phyloP scores from a whole-genome alignment of 1,284 basidiomycete genomes.

The Ganoderma leucocontextum region DNA sequence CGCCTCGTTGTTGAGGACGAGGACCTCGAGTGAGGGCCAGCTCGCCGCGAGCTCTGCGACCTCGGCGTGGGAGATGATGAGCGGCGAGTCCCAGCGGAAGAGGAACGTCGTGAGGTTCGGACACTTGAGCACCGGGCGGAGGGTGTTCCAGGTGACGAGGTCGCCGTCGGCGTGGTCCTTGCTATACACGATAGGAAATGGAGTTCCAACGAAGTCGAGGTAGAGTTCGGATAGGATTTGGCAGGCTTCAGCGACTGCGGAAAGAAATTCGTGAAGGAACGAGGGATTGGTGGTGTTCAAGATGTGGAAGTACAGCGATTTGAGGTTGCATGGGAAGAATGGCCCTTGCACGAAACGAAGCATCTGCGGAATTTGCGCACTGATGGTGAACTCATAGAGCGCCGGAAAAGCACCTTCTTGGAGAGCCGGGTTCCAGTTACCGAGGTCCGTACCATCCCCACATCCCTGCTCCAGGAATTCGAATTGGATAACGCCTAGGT shows the following conservation, averaged over 20 bases:
- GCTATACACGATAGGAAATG: slow-evolving; percentile 22
- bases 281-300: slow-evolving; percentile 50
- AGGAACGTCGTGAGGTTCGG: slow-evolving; percentile 57
- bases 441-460: slow-evolving; percentile 53
- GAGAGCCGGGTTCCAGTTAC: slow-evolving; percentile 52
- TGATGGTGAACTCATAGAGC: slow-evolving; percentile 60
- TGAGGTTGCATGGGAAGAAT: slow-evolving; percentile 57
- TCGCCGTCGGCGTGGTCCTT: slow-evolving; percentile 31
- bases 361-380: slow-evolving; percentile 52
- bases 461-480: slow-evolving; percentile 53
- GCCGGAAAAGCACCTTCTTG: slow-evolving; percentile 60
- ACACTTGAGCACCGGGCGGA: slow-evolving; percentile 59
- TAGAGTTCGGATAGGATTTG: slow-evolving; percentile 53
- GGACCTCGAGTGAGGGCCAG: slow-evolving; percentile 57
- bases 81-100: slow-evolving; percentile 59
- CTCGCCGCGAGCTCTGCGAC: slow-evolving; percentile 57
- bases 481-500: slow-evolving; percentile 59
- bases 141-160: slow-evolving; percentile 52
- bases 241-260: slow-evolving; percentile 54
- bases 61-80: slow-evolving; percentile 55
- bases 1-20: slow-evolving; percentile 62
- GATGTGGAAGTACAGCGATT: slow-evolving; percentile 42
- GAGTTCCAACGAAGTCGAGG: slow-evolving; percentile 37
- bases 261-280: slow-evolving; percentile 53
- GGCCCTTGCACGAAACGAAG: slow-evolving; percentile 53